Conservation (phyloP, 441 rosid genomes). For the Capsella rubella region DNA sequence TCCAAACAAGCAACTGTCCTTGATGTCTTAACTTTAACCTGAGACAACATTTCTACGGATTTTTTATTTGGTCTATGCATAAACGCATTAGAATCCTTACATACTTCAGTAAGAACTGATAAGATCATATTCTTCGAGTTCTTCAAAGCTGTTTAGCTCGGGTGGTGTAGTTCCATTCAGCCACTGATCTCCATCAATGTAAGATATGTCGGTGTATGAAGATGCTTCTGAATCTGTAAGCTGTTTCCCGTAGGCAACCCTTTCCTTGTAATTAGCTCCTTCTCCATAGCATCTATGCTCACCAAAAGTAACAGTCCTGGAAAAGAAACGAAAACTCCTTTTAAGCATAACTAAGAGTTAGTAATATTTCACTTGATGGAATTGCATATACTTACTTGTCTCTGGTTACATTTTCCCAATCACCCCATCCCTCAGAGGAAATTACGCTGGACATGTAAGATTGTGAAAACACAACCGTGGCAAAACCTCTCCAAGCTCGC, state of each 20-base stretch:
- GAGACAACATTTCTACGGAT: too few species aligned
- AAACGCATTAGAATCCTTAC: not conserved
- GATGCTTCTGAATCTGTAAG: slow-evolving; percentile 56
- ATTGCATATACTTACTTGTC: slow-evolving; percentile 51
- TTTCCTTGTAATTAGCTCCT: slow-evolving; percentile 52
- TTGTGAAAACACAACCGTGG: slow-evolving; percentile 62
- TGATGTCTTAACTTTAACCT: too few species aligned
- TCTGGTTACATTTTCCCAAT: slow-evolving; percentile 58
- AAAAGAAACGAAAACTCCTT: not conserved
- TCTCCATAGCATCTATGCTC: slow-evolving; percentile 61
- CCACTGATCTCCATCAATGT: slow-evolving; percentile 64
- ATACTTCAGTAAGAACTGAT: not conserved
- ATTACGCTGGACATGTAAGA: slow-evolving; percentile 60
- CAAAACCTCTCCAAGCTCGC: slow-evolving; percentile 65
- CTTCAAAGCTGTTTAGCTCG: not conserved
- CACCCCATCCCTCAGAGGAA: slow-evolving; percentile 68
- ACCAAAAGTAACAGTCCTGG: slow-evolving; percentile 65
- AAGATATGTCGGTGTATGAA: slow-evolving; percentile 51
- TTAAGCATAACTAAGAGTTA: too few species aligned
- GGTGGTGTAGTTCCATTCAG: slow-evolving; percentile 37
- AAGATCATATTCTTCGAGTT: not conserved
- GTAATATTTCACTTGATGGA: too few species aligned
- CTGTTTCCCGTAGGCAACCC: slow-evolving; percentile 59
- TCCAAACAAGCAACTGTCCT: too few species aligned
- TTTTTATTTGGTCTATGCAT: not conserved